Percentiles rank a stretch among this genome's conserved stretches.
Evolutionary conservation across 2,329 filamentous ascomycete genomes (phyloP).

Genomic region (Emydomyces testavorans): DNA sequence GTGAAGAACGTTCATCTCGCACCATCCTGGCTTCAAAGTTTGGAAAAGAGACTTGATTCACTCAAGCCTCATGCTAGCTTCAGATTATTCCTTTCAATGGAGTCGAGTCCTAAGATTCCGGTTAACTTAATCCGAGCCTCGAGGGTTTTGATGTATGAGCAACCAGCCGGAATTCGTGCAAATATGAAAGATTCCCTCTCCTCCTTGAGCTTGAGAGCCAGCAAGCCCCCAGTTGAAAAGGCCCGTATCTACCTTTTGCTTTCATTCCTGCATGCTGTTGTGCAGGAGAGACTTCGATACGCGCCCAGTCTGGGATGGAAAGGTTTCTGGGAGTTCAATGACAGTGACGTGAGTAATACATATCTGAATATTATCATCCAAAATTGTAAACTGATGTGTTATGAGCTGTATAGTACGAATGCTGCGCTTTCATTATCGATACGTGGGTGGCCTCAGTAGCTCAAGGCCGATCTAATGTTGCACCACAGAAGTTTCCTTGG

Average conservation of each 20-base stretch:
- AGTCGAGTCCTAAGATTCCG: slow-evolving; percentile 90
- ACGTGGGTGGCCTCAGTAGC: slow-evolving; percentile 80
- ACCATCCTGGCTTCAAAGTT: slow-evolving; percentile 87
- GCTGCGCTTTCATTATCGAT: slow-evolving; percentile 89
- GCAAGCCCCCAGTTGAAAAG: slow-evolving; percentile 80
- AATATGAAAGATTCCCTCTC: slow-evolving; percentile 98
- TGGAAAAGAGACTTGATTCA: slow-evolving; percentile 92
- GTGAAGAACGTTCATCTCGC: slow-evolving; percentile 98
- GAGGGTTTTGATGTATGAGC: slow-evolving; percentile 92
- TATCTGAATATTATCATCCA: neutral
- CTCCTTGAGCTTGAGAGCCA: slow-evolving; percentile 62
- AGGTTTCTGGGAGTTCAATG: slow-evolving; percentile 99
- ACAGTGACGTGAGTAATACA: slow-evolving; percentile 71
- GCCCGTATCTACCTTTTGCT: slow-evolving; percentile 79
- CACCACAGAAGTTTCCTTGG: slow-evolving; percentile 90
- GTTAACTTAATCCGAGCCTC: slow-evolving; percentile 90
- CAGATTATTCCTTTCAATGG: slow-evolving; percentile 94
- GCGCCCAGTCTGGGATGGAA: slow-evolving; percentile 93
- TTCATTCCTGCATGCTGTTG: slow-evolving; percentile 88
- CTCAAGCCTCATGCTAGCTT: slow-evolving; percentile 91
- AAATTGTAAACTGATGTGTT: neutral
- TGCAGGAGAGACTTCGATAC: slow-evolving; percentile 89
- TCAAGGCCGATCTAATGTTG: slow-evolving; percentile 79
- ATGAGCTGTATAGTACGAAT: slow-evolving; percentile 62
- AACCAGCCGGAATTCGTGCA: slow-evolving; percentile 86